Evolutionary conservation across 768 basidiomycete species (phyloP), one percentile per base, ranked within the genome.

Genomic region (Bullera alba): DNA sequence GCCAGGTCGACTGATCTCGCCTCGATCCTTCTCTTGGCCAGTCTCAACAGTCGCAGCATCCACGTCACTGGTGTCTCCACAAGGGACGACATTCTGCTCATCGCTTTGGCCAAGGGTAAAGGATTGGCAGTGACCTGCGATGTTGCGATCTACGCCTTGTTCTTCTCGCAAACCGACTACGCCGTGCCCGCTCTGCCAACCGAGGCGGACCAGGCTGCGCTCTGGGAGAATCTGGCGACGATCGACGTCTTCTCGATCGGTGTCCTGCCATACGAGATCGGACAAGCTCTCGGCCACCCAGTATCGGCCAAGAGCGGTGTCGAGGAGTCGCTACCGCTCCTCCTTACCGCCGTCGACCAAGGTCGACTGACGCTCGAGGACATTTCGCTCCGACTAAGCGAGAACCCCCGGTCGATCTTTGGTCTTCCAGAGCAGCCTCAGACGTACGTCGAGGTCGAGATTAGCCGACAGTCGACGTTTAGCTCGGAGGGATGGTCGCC

Each of bases 111-210:
- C 79, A 99, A 99, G 76, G 84, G 84, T 35, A 92, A 90, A 76
- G 78, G 86, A 12, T 80, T 97, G 61, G 86, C 87, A 63, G 93
- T 96, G 43, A 96, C 93, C 2, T 97, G 93, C 72, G 95, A 99
- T 61, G 88, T 95, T 27, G 83, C 91, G 14, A 79, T 96, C 43
- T 96, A 86, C 73, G 80, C 87, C 16, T 76, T 99, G 46, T 96
- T 95, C 80, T 92, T 88, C 76, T 81, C 80, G 2, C 77, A 75
- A 38, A 85, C 84, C 47, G 78, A 87, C 53, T 92, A 81, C 1
- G 75, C 74, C 1, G 77, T 82, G 17, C 75, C 76, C 2, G 76
- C 78, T 58, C 78, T 95, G 32, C 92, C 91, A 2, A 78, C 85
- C 0, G 64, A 72, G 2, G 80, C 82, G 46, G 87, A 92, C 58